These are phyloP conservation scores for Fusarium mexicanum DNA, from an alignment of 2,329 filamentous ascomycete species.

Conservation along the genomic window DNA sequence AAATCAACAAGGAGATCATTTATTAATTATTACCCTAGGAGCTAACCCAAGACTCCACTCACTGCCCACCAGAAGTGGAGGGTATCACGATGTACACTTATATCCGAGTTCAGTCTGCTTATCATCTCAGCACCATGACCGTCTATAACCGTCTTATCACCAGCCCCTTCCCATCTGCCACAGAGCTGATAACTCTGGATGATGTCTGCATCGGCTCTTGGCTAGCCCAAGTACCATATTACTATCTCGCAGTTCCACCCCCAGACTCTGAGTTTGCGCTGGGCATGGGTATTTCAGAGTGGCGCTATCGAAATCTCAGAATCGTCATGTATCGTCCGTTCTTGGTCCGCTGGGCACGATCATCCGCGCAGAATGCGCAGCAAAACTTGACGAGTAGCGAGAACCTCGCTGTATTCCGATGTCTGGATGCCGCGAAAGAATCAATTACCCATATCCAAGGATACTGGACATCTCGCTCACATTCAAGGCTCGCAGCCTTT, in stretches of 20 bases:
- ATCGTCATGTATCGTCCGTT: slow-evolving; percentile 31
- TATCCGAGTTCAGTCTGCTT: slow-evolving; percentile 23
- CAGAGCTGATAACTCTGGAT: slow-evolving; percentile 20
- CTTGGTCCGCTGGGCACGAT: slow-evolving; percentile 23
- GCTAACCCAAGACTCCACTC: slow-evolving; percentile 5
- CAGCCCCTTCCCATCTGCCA: slow-evolving; percentile 25
- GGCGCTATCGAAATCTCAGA: slow-evolving; percentile 20
- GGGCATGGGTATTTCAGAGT: slow-evolving; percentile 20
- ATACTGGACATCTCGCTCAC: slow-evolving; percentile 18
- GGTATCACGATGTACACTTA: slow-evolving; percentile 26
- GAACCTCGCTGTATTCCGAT: slow-evolving; percentile 20
- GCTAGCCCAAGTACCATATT: slow-evolving; percentile 25
- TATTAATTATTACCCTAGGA: background rate
- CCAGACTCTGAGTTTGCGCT: slow-evolving; percentile 16
- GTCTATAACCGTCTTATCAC: slow-evolving; percentile 31
- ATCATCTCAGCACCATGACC: slow-evolving; percentile 28
- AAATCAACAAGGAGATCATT: fast-evolving
- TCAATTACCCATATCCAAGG: slow-evolving; percentile 12
- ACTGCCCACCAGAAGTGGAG: slow-evolving; percentile 15
- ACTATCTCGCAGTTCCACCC: background rate
- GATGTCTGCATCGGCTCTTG: slow-evolving; percentile 27
- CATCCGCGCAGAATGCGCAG: slow-evolving; percentile 1
- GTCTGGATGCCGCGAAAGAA: slow-evolving; percentile 23
- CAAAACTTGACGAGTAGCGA: slow-evolving; percentile 25
- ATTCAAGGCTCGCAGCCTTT: slow-evolving; percentile 23